These are phyloP conservation scores for Mycotypha africana DNA, from an alignment of 371 early-diverging fungal genomes.

Conservation along the genomic window DNA sequence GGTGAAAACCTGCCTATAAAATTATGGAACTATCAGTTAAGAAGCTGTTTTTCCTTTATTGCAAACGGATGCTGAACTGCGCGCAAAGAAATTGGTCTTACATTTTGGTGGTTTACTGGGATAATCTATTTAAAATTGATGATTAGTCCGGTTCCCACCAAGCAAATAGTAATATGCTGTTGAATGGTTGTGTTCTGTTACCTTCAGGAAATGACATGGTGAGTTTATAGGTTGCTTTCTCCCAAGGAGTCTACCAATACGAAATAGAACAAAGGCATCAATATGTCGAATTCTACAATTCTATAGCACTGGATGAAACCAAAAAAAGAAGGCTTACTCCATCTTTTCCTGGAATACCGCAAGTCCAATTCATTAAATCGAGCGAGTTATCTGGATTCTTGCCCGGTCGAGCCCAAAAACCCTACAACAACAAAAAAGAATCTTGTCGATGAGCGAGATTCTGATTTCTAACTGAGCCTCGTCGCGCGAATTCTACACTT, in stretches of 20 bases:
- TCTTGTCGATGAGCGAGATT: not conserved
- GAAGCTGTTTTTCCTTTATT: not conserved
- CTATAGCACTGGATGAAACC: not conserved
- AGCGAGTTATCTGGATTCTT: slow-evolving; percentile 78
- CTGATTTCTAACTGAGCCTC: too few species aligned
- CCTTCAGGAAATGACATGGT: slow-evolving; percentile 88
- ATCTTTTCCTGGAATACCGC: slow-evolving; percentile 92
- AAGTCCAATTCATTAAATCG: slow-evolving; percentile 89
- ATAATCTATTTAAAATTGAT: too few species aligned
- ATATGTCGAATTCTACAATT: too few species aligned
- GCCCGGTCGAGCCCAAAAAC: slow-evolving; percentile 83
- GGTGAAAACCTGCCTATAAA: slow-evolving; percentile 74
- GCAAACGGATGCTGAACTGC: too few species aligned
- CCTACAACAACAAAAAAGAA: slow-evolving; percentile 32
- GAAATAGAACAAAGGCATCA: not conserved
- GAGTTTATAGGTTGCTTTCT: slow-evolving; percentile 92
- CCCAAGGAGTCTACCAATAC: slow-evolving; percentile 85
- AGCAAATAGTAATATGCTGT: not conserved
- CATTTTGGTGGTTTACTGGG: slow-evolving; percentile 87
- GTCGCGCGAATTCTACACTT: not conserved
- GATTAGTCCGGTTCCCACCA: too few species aligned
- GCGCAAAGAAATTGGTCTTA: slow-evolving; percentile 22
- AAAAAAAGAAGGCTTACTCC: slow-evolving; percentile 28
- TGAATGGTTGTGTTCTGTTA: slow-evolving; percentile 10
- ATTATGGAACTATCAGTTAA: not conserved